Conservation (phyloP, 2,329 filamentous ascomycete genomes). For the Sclerotinia sclerotiorum region DNA sequence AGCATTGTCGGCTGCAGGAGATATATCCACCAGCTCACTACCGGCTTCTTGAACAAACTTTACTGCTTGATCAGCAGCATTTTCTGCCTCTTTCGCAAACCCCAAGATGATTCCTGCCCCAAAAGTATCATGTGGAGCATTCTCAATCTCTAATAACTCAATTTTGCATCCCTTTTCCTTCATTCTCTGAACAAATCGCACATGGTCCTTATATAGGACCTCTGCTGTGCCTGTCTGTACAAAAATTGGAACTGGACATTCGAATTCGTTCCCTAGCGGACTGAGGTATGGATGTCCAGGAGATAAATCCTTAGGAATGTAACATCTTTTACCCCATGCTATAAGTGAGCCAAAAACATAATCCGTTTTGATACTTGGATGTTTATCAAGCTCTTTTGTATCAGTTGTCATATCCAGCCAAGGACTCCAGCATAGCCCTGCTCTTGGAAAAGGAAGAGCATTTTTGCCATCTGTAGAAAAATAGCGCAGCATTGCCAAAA, state of each 20-base stretch:
- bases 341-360: conserved; percentile 2
- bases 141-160: conserved; percentile 8
- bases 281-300: background rate
- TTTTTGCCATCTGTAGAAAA: background rate
- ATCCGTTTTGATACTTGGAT: background rate
- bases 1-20: background rate
- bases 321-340: background rate
- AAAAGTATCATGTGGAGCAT: conserved; percentile 10
- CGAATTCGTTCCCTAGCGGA: conserved; percentile 4
- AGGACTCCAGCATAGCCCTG: conserved; percentile 2
- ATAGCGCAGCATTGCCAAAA: conserved; percentile 10
- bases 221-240: conserved; percentile 5
- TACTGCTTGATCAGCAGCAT: background rate
- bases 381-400: background rate
- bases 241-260: background rate
- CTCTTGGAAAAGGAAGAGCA: conserved; percentile 3
- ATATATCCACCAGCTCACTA: background rate
- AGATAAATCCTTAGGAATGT: background rate
- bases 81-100: conserved; percentile 12
- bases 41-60: background rate
- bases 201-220: conserved; percentile 2
- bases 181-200: background rate
- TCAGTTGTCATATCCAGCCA: background rate
- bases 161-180: background rate
- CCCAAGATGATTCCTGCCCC: background rate